These are phyloP conservation scores for Malus hybrid DNA, from an alignment of 331 rosid species.

Conservation along the genomic window DNA sequence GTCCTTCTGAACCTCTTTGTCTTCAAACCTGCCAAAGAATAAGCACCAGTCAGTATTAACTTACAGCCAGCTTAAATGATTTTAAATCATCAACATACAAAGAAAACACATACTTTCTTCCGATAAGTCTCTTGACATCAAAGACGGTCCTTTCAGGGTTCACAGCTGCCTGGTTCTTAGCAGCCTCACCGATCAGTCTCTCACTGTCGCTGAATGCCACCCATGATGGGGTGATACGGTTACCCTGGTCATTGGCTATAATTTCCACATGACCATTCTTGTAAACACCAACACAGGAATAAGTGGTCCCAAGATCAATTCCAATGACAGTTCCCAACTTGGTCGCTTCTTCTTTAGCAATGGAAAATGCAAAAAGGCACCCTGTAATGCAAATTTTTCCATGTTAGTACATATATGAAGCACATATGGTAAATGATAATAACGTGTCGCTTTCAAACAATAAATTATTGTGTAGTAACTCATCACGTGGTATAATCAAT, in stretches of 20 bases:
- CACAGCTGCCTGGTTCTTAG: conserved; percentile 91
- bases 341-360: conserved; percentile 74
- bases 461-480: not conserved
- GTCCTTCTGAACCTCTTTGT: conserved; percentile 87
- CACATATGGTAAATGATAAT: not conserved
- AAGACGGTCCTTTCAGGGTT: conserved; percentile 80
- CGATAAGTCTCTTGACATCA: conserved; percentile 89
- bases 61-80: not conserved
- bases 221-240: conserved; percentile 97
- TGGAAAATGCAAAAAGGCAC: conserved; percentile 67
- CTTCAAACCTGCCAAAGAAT: conserved; percentile 54
- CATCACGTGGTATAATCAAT: not conserved
- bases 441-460: not conserved
- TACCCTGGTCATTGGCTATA: conserved; percentile 95
- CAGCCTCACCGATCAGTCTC: conserved; percentile 90
- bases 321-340: conserved; percentile 91
- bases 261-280: conserved; percentile 89
- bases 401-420: not conserved
- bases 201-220: conserved; percentile 75
- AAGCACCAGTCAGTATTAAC: conserved; percentile 1
- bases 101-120: conserved; percentile 57
- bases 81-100: not conserved
- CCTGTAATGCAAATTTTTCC: conserved; percentile 29
- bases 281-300: conserved; percentile 91
- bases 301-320: conserved; percentile 88